Evolutionary conservation across 1,284 basidiomycete species (phyloP).

Genomic region (Puccinia novopanici): DNA sequence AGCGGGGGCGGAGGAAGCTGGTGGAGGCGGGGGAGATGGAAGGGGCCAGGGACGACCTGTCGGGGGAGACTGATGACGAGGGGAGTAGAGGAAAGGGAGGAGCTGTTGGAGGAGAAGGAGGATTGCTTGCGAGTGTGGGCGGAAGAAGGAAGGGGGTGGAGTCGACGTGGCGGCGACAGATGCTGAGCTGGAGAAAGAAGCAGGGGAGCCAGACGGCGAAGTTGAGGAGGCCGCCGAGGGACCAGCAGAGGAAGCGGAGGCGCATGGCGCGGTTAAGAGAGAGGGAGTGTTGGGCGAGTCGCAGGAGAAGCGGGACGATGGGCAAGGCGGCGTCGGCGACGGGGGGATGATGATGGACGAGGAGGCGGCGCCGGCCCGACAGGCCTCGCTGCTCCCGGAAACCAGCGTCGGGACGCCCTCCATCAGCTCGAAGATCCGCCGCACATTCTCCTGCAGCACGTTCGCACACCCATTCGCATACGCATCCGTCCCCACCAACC

Average conservation of each 20-base stretch:
- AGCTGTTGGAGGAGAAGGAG: too few relatives aligned
- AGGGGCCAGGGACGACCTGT: background rate
- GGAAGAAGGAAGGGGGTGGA: too few relatives aligned
- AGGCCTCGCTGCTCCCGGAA: too few relatives aligned
- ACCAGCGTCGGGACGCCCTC: background rate
- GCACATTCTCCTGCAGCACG: background rate
- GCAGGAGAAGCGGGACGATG: background rate
- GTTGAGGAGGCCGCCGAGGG: constrained; percentile 23
- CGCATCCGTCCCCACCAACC: background rate
- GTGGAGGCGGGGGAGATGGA: too few relatives aligned
- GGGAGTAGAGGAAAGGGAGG: background rate
- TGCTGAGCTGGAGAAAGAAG: constrained; percentile 20
- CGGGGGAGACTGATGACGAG: background rate
- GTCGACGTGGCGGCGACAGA: constrained; percentile 8
- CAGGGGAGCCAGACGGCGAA: constrained; percentile 28
- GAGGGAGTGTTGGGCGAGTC: background rate
- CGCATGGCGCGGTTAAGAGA: constrained; percentile 1
- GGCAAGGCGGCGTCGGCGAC: too few relatives aligned
- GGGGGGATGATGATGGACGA: too few relatives aligned
- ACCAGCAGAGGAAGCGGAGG: constrained; percentile 23
- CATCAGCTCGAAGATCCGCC: constrained; percentile 17
- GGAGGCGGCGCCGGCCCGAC: too few relatives aligned
- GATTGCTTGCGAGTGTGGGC: too few relatives aligned
- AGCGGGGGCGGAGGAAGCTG: background rate
- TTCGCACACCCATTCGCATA: constrained; percentile 7